A percentile compares a stretch with the other conserved stretches of the same genome.
Conservation (phyloP, 2,329 filamentous ascomycete genomes). For the Neoscytalidium dimidiatum region DNA sequence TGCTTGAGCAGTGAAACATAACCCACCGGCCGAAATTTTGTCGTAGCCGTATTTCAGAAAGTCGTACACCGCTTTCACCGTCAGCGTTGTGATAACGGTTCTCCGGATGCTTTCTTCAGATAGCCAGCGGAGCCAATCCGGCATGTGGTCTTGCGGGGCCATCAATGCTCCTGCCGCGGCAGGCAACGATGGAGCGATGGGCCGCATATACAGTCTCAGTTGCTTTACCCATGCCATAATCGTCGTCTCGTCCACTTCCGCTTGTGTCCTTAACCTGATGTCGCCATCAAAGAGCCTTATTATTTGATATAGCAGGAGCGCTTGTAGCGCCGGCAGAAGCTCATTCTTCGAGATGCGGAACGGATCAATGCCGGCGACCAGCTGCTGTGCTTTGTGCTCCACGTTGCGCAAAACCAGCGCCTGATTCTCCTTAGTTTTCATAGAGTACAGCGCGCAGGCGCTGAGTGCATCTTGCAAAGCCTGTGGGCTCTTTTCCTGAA, state of each 20-base stretch:
- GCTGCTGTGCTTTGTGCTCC: conserved; percentile 21
- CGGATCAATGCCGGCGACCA: conserved; percentile 20
- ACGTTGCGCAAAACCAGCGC: conserved; percentile 22
- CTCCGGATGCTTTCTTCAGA: conserved; percentile 34
- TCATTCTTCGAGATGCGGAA: conserved; percentile 13
- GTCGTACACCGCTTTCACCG: conserved; percentile 33
- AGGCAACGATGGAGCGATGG: not conserved
- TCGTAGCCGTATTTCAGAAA: conserved; percentile 24
- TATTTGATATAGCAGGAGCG: conserved; percentile 30
- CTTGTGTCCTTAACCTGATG: conserved; percentile 25
- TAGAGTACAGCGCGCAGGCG: conserved; percentile 24
- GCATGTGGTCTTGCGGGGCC: conserved; percentile 5
- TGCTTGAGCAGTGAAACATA: conserved; percentile 22
- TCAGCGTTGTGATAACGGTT: conserved; percentile 32
- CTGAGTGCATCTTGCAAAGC: conserved; percentile 24
- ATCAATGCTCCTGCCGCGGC: not conserved
- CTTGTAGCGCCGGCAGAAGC: conserved; percentile 26
- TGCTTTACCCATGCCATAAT: conserved; percentile 27
- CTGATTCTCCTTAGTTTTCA: conserved; percentile 20
- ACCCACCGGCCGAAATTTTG: not conserved
- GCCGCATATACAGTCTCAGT: conserved; percentile 20
- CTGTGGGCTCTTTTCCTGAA: conserved; percentile 19
- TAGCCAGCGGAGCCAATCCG: conserved; percentile 29
- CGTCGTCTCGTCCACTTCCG: conserved; percentile 26
- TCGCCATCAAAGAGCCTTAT: conserved; percentile 33